These are phyloP conservation scores for Trichomonas vaginalis DNA, from an alignment of 208 protist genomes.

Conservation along the genomic window DNA sequence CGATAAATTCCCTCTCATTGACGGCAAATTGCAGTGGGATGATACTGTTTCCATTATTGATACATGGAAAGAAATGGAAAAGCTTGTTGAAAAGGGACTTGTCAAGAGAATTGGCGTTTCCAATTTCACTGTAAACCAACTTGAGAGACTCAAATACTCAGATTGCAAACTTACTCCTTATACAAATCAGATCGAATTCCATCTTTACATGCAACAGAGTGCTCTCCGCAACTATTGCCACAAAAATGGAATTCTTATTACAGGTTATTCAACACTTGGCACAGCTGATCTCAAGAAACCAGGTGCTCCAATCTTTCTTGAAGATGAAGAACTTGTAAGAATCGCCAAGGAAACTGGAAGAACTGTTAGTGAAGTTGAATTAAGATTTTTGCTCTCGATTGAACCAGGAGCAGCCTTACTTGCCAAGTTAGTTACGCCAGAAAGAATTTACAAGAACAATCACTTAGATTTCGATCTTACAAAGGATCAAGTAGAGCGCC, in stretches of 20 bases:
- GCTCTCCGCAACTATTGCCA: slow-evolving; percentile 22
- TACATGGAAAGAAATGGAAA: not conserved
- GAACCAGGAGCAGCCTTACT: not conserved
- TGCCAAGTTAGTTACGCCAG: not conserved
- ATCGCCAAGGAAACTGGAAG: not conserved
- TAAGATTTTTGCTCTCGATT: not conserved
- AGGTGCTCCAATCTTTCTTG: not conserved
- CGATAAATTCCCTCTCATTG: not conserved
- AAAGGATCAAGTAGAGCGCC: not conserved
- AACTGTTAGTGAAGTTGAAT: not conserved
- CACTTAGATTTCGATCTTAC: not conserved
- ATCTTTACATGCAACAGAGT: slow-evolving; percentile 26
- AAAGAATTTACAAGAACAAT: not conserved
- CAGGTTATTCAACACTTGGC: slow-evolving; percentile 30
- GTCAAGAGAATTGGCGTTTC: not conserved
- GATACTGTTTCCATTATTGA: not conserved
- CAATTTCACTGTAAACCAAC: not conserved
- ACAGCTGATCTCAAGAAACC: not conserved
- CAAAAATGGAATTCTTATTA: slow-evolving; percentile 20
- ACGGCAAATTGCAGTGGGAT: no score
- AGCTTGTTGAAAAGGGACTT: not conserved
- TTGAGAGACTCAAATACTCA: not conserved
- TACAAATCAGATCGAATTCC: not conserved
- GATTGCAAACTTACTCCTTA: not conserved
- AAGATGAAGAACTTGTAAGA: not conserved